These are phyloP conservation scores for Eucalyptus polybractea DNA, from an alignment of 345 rosid genomes.

Conservation along the genomic window DNA sequence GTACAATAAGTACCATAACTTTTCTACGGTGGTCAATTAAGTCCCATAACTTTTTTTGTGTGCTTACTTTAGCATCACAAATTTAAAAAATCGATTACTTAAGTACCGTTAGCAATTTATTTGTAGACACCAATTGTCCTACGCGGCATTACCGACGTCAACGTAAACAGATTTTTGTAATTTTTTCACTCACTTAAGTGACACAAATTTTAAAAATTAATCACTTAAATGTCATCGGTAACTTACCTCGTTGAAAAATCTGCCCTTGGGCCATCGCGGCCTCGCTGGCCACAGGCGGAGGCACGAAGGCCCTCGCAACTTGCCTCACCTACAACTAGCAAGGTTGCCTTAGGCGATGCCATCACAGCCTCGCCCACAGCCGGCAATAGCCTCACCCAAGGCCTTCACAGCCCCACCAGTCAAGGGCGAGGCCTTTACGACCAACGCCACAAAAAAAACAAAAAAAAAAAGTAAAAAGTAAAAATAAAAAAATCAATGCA, in stretches of 20 bases:
- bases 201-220: too few relatives aligned
- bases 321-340: neutral
- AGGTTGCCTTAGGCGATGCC: neutral
- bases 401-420: fast-evolving
- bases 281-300: fast-evolving
- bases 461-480: too few relatives aligned
- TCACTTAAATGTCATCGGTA: neutral
- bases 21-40: fast-evolving
- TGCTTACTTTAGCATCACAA: fast-evolving
- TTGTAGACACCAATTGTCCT: fast-evolving
- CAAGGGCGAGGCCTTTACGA: fast-evolving
- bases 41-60: neutral
- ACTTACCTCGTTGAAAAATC: neutral
- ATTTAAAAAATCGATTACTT: too few relatives aligned
- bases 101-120: fast-evolving
- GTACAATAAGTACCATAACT: fast-evolving
- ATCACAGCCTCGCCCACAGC: fast-evolving
- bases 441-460: neutral
- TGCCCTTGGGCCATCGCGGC: fast-evolving
- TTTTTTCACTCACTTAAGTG: neutral
- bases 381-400: neutral
- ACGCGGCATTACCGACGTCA: fast-evolving
- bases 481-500: too few relatives aligned
- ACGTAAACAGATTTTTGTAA: too few relatives aligned
- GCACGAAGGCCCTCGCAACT: fast-evolving